phyloP scores from a whole-genome alignment of 805 yeast species.

The Osmozyma mogii region DNA sequence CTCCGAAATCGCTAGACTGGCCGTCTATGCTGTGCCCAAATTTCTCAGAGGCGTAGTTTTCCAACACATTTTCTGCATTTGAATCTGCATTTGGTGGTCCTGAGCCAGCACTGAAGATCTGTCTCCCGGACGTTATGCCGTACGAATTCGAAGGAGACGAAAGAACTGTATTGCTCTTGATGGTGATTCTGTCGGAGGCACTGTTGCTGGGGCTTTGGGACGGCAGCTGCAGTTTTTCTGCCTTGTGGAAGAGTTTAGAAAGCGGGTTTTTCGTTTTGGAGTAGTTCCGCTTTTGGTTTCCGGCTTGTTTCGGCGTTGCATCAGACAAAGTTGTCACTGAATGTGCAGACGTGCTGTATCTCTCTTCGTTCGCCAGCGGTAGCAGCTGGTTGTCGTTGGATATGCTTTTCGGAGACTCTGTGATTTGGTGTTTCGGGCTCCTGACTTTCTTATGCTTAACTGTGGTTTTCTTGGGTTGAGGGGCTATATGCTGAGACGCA shows the following conservation, averaged over 20 bases:
- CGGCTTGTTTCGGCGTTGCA: background rate
- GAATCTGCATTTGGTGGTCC: background rate
- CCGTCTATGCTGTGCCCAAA: background rate
- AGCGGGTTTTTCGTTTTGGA: conserved; percentile 6
- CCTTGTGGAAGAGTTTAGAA: conserved; percentile 8
- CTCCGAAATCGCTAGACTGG: background rate
- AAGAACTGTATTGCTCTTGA: too few relatives aligned
- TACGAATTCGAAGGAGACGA: too few relatives aligned
- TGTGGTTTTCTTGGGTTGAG: conserved; percentile 4
- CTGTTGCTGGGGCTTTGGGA: conserved; percentile 1
- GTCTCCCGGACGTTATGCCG: conserved; percentile 1
- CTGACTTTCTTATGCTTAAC: background rate
- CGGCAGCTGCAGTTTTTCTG: conserved; percentile 4
- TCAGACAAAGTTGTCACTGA: background rate
- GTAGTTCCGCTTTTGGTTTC: conserved; percentile 2
- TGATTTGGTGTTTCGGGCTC: background rate
- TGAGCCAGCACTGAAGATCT: background rate
- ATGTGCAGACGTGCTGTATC: too few relatives aligned
- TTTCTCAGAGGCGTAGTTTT: background rate
- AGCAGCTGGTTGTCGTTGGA: background rate
- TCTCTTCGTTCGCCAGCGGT: too few relatives aligned
- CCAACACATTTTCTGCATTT: background rate
- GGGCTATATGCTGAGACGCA: conserved; percentile 1
- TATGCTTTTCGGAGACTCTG: background rate
- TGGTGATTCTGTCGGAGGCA: conserved; percentile 9